phyloP scores from a whole-genome alignment of 441 rosid species.

The Geranium incanum region DNA sequence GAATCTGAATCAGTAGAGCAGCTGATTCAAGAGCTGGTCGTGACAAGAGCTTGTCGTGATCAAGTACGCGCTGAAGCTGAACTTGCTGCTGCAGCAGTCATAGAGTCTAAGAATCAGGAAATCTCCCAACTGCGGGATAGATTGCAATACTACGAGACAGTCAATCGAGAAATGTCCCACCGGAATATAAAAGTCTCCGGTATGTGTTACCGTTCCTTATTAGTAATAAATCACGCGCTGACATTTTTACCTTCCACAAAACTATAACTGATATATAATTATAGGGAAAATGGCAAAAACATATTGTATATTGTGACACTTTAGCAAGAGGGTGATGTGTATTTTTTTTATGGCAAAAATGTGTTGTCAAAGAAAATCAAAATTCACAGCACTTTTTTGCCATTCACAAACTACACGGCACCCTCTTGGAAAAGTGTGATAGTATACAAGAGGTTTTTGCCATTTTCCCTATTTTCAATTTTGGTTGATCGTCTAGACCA shows the following conservation, averaged over 20 bases:
- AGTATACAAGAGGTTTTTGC: too few species aligned
- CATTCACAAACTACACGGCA: too few species aligned
- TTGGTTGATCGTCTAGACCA: too few species aligned
- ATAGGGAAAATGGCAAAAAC: not conserved
- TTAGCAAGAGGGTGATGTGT: too few species aligned
- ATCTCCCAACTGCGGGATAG: conserved; percentile 16
- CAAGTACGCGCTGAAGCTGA: conserved; percentile 21
- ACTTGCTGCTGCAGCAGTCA: conserved; percentile 11
- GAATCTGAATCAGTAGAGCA: conserved; percentile 7
- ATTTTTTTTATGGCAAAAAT: too few species aligned
- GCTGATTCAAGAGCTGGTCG: conserved; percentile 11
- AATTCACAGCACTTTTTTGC: too few species aligned
- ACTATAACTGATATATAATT: not conserved
- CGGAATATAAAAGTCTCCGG: conserved; percentile 18
- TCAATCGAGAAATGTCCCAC: conserved; percentile 23
- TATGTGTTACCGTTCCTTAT: not conserved
- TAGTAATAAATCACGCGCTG: not conserved
- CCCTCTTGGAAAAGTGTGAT: too few species aligned
- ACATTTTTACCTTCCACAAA: not conserved
- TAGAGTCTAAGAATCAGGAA: conserved; percentile 22
- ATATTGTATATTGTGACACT: too few species aligned
- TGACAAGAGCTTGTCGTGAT: conserved; percentile 14
- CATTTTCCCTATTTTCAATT: too few species aligned
- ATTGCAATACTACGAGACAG: conserved; percentile 20
- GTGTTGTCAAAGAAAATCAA: too few species aligned